phyloP scores from a whole-genome alignment of 768 basidiomycete genomes.

The Tylopilus rubrobrunneus region DNA sequence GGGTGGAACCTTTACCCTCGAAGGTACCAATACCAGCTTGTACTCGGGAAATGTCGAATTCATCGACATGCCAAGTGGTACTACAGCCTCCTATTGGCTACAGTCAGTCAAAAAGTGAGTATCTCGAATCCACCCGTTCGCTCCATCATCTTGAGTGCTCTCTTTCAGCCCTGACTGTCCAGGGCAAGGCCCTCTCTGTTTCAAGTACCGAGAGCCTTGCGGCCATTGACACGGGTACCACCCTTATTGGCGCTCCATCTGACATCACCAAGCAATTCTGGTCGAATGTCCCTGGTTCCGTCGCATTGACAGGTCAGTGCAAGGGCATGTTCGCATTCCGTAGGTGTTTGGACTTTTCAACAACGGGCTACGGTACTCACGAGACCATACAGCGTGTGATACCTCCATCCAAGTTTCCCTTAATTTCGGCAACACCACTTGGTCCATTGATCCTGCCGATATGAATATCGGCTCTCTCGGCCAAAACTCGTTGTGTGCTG shows the following conservation, averaged over 20 bases:
- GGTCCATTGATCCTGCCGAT: conserved; percentile 72
- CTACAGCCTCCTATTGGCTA: conserved; percentile 56
- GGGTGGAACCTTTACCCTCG: conserved; percentile 72
- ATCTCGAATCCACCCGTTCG: not conserved
- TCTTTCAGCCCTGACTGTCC: conserved; percentile 53
- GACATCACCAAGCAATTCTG: conserved; percentile 59
- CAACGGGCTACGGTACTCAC: not conserved
- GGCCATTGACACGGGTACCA: conserved; percentile 95
- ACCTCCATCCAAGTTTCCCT: conserved; percentile 54
- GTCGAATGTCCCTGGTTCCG: conserved; percentile 55
- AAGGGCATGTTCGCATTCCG: conserved; percentile 82
- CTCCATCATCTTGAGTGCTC: not conserved
- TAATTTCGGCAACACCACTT: conserved; percentile 73
- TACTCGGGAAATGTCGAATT: conserved; percentile 75
- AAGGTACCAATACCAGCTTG: conserved; percentile 56
- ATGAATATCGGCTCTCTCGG: conserved; percentile 68
- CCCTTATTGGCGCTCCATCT: conserved; percentile 84
- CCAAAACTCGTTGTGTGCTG: conserved; percentile 42
- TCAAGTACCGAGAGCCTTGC: conserved; percentile 43
- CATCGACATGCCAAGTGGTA: conserved; percentile 40
- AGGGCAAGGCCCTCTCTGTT: conserved; percentile 46
- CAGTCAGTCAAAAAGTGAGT: conserved; percentile 48
- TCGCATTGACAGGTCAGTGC: conserved; percentile 39
- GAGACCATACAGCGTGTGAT: conserved; percentile 53
- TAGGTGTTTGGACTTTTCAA: conserved; percentile 33